These are phyloP conservation scores for Zizania latifolia DNA, from an alignment of 176 grass and related monocot genomes.

Conservation along the genomic window DNA sequence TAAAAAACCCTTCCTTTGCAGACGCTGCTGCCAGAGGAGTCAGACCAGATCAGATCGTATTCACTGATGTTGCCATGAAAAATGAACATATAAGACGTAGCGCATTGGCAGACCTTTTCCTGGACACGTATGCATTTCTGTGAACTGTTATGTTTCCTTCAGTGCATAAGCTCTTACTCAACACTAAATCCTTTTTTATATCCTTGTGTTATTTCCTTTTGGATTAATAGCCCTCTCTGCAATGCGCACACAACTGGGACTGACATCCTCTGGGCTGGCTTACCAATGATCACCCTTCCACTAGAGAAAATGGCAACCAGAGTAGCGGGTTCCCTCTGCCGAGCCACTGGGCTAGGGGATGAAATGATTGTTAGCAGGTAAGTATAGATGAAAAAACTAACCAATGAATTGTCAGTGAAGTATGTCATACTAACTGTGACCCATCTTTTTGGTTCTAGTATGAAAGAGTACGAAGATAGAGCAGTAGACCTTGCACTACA, in stretches of 20 bases:
- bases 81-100: conserved; percentile 82
- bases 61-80: conserved; percentile 92
- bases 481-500: conserved; percentile 62
- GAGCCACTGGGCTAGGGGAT: conserved; percentile 64
- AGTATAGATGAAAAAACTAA: not conserved
- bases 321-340: conserved; percentile 81
- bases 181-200: not conserved
- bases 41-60: conserved; percentile 72
- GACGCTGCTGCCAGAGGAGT: conserved; percentile 77
- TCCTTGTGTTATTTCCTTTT: conserved; percentile 20
- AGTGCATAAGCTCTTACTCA: not conserved
- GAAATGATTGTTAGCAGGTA: conserved; percentile 82
- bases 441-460: conserved; percentile 40
- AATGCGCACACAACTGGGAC: conserved; percentile 92
- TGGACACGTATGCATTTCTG: conserved; percentile 66
- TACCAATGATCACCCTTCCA: conserved; percentile 83
- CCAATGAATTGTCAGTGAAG: not conserved
- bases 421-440: not conserved
- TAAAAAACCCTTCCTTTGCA: conserved; percentile 23
- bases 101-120: conserved; percentile 81
- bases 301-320: conserved; percentile 94
- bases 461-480: conserved; percentile 79
- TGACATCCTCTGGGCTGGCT: conserved; percentile 80
- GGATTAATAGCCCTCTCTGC: conserved; percentile 62
- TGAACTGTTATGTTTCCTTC: not conserved